Evolutionary conservation across 2,329 filamentous ascomycete species (phyloP).

Genomic region (Epichloe coenophiala): DNA sequence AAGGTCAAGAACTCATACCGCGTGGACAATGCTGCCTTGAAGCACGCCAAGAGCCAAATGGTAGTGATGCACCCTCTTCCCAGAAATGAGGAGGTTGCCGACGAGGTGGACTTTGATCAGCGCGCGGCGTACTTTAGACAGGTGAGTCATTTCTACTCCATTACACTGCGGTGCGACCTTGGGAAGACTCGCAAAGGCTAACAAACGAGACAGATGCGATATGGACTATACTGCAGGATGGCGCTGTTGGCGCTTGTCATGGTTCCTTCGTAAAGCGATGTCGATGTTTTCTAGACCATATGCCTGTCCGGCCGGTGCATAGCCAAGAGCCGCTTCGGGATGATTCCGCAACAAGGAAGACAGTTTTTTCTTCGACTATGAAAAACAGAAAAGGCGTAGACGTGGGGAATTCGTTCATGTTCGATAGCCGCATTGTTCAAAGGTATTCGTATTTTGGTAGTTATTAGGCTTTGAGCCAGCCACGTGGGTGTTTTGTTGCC

Average conservation of each 20-base stretch:
- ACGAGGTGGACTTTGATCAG: constrained; percentile 96
- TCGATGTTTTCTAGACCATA: not conserved
- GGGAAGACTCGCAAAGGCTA: not conserved
- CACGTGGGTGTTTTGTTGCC: not conserved
- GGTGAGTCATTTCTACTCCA: constrained; percentile 48
- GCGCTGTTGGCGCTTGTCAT: constrained; percentile 89
- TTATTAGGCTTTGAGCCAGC: not conserved
- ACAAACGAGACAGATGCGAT: constrained; percentile 60
- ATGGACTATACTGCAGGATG: constrained; percentile 97
- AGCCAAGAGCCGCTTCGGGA: not conserved
- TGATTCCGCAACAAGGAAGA: not conserved
- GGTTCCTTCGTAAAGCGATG: constrained; percentile 21
- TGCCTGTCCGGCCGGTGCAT: not conserved
- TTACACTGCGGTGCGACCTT: not conserved
- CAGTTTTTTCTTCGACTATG: not conserved
- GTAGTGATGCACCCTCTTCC: constrained; percentile 92
- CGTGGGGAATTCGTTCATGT: not conserved
- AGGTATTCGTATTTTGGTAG: constrained; percentile 3
- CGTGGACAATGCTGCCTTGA: constrained; percentile 80
- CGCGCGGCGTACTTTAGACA: constrained; percentile 97
- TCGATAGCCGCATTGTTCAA: constrained; percentile 2
- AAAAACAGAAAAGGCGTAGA: constrained; percentile 1
- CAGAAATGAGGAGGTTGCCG: constrained; percentile 80
- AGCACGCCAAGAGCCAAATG: constrained; percentile 84
- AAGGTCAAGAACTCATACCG: constrained; percentile 77